A percentile compares a stretch with the other conserved stretches of the same genome.
Conservation (phyloP, 1,284 basidiomycete genomes). For the Heimioporus punctisporus region DNA sequence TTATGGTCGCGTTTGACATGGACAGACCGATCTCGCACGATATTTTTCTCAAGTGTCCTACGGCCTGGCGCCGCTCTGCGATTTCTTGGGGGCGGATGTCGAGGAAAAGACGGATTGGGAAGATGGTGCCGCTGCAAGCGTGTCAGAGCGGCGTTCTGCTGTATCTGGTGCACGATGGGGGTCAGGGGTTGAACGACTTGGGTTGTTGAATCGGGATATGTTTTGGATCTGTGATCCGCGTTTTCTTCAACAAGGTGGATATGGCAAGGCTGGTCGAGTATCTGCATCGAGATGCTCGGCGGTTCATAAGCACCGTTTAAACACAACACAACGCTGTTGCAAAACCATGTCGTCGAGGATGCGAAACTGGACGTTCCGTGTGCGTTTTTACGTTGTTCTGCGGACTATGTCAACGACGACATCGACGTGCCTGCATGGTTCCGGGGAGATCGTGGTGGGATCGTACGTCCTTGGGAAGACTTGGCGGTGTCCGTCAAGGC, state of each 20-base stretch:
- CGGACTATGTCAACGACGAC: too few relatives aligned
- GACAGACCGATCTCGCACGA: constrained; percentile 41
- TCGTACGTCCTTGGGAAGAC: too few relatives aligned
- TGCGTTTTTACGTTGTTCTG: too few relatives aligned
- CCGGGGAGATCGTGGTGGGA: too few relatives aligned
- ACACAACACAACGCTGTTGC: constrained; percentile 45
- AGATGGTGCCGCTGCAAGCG: constrained; percentile 38
- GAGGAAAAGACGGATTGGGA: constrained; percentile 3
- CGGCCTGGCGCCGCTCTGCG: constrained; percentile 21
- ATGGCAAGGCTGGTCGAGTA: constrained; percentile 50
- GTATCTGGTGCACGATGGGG: constrained; percentile 73
- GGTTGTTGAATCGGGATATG: constrained; percentile 48
- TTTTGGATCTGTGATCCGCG: constrained; percentile 64
- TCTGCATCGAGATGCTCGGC: constrained; percentile 8
- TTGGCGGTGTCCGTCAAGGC: too few relatives aligned
- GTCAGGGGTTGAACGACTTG: constrained; percentile 60
- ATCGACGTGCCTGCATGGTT: too few relatives aligned
- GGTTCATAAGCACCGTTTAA: constrained; percentile 45
- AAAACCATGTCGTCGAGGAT: too few relatives aligned
- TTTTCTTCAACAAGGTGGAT: constrained; percentile 51
- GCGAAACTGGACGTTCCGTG: too few relatives aligned
- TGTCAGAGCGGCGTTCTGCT: constrained; percentile 41
- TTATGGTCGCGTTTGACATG: constrained; percentile 44
- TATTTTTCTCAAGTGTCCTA: constrained; percentile 35
- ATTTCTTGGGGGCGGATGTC: constrained; percentile 9